A percentile compares a stretch with the other conserved stretches of the same genome.
Evolutionary conservation across 73 alveolate species (phyloP).

Genomic region (Paramecium sexaurelia): DNA sequence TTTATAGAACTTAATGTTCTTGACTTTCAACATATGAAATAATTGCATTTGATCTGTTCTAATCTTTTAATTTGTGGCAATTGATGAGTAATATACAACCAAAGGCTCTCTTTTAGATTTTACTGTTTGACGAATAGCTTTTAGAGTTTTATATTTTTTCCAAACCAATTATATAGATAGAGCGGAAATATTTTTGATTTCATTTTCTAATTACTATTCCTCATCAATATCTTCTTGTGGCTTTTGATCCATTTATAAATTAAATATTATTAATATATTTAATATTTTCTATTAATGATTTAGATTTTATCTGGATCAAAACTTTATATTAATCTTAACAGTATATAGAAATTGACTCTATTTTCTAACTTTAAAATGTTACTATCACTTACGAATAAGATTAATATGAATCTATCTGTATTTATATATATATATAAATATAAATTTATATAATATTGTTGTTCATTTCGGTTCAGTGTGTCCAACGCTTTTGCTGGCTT

Average conservation of each 20-base stretch:
- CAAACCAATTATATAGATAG: background rate
- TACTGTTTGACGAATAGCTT: background rate
- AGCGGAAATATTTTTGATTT: constrained; percentile 27
- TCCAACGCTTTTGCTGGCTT: constrained; percentile 63
- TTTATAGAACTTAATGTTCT: constrained; percentile 5
- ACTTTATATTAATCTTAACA: too few species aligned
- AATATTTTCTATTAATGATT: background rate
- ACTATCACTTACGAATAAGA: background rate
- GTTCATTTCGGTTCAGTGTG: background rate
- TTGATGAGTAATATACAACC: background rate
- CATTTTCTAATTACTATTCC: background rate
- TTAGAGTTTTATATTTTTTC: background rate
- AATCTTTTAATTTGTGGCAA: background rate
- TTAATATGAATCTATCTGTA: background rate
- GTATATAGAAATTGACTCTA: too few species aligned
- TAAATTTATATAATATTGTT: background rate
- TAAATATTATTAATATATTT: background rate
- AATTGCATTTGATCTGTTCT: background rate
- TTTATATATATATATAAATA: background rate
- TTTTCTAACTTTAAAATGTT: too few species aligned
- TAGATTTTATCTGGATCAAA: background rate
- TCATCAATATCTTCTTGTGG: background rate
- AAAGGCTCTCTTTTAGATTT: constrained; percentile 35
- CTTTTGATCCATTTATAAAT: background rate
- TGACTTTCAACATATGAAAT: background rate